A percentile compares a stretch with the other conserved stretches of the same genome.
Evolutionary conservation across 495 filamentous ascomycete species (phyloP).

Genomic region (Mytilinidion resinicola): DNA sequence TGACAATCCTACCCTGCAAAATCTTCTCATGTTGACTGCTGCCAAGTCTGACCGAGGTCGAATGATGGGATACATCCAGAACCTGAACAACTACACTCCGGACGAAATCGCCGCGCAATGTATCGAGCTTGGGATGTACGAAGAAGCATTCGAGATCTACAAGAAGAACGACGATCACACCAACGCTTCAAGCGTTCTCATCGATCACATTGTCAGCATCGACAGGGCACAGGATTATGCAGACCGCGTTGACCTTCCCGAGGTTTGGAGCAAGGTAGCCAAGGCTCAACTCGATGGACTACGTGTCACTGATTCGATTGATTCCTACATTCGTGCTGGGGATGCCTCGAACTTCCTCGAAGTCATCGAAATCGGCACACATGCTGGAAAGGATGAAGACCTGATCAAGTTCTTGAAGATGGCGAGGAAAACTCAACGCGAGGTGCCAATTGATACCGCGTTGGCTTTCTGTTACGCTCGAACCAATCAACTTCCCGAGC

Average conservation of each 20-base stretch:
- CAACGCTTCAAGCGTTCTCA: constrained; percentile 82
- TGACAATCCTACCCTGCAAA: constrained; percentile 93
- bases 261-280: constrained; percentile 98
- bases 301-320: constrained; percentile 85
- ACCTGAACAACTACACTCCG: constrained; percentile 78
- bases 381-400: constrained; percentile 96
- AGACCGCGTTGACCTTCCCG: constrained; percentile 87
- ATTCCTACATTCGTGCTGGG: constrained; percentile 91
- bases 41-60: constrained; percentile 93
- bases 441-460: constrained; percentile 87
- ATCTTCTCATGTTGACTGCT: constrained; percentile 92
- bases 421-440: constrained; percentile 92
- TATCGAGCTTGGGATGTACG: constrained; percentile 87
- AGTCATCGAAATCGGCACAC: constrained; percentile 92
- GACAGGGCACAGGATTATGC: constrained; percentile 96
- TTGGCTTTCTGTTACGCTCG: constrained; percentile 91
- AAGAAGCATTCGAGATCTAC: constrained; percentile 97
- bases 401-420: constrained; percentile 95
- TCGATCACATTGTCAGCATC: constrained; percentile 97
- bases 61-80: constrained; percentile 95
- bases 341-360: constrained; percentile 91
- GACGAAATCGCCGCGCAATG: constrained; percentile 91
- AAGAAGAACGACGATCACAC: constrained; percentile 92
- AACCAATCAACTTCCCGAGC: constrained; percentile 81
- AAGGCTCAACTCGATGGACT: constrained; percentile 98